Evolutionary conservation across 352 stramenopile genomes (phyloP).

Genomic region (Pythium brachiatum): DNA sequence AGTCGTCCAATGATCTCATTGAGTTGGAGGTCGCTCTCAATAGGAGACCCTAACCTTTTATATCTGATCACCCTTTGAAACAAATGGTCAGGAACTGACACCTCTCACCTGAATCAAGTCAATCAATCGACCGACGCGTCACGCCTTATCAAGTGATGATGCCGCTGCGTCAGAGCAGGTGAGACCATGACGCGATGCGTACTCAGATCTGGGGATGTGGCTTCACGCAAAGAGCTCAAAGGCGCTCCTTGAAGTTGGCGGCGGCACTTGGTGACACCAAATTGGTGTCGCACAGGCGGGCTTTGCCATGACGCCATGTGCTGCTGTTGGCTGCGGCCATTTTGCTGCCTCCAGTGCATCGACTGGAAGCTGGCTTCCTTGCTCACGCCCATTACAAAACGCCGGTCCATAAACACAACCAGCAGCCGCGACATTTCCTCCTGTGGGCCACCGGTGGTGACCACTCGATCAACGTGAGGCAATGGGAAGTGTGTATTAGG

Average conservation of each 20-base stretch:
- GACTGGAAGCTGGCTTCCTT: background rate
- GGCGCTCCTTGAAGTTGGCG: constrained; percentile 6
- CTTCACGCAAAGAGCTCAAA: constrained; percentile 12
- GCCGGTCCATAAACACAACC: background rate
- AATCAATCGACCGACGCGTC: constrained; percentile 15
- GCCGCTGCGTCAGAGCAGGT: constrained; percentile 14
- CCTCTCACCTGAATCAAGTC: constrained; percentile 1
- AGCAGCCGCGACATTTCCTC: background rate
- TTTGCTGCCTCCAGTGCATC: background rate
- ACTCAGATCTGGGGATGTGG: constrained; percentile 6
- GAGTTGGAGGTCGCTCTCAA: background rate
- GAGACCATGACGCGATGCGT: constrained; percentile 12
- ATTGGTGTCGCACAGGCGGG: background rate
- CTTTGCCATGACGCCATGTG: background rate
- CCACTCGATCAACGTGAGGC: no score
- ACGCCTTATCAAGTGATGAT: constrained; percentile 2
- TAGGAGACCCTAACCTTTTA: background rate
- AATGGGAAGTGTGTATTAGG: no score
- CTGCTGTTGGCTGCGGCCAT: background rate
- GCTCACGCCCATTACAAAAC: background rate
- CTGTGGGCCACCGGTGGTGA: no score
- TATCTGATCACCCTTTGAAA: background rate
- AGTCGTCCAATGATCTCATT: constrained; percentile 1
- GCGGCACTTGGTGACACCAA: no score
- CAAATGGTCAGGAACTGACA: background rate